Base-by-base conservation (phyloP, 1,284 basidiomycete species). In the Ganoderma sinense region DNA sequence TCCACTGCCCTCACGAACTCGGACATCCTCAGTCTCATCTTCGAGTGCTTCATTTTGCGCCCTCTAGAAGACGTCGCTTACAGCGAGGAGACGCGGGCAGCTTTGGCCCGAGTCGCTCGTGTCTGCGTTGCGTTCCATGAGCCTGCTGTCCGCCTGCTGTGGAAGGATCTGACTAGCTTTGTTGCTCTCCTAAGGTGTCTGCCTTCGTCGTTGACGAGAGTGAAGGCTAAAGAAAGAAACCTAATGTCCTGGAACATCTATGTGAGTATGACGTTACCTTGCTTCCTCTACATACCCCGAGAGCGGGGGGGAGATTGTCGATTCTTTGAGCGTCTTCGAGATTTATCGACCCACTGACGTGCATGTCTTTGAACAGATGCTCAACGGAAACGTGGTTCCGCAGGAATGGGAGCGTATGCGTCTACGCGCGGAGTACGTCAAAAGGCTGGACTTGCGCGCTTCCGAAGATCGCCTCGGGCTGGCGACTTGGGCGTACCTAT, bases 61-160 rank as follows among this genome's bases (percentile, higher is more conserved):
- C 36, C 36, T 39, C 36, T 39, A 39, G 36, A 39, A 39, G 36
- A 39, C 11, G 36, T 7, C 36, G 8, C 36, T 39, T 39, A 39
- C 36, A 39, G 8, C 36, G 11, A 39, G 36, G 36, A 39, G 36
- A 39, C 36, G 20, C 14, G 20, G 14, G 14, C 10, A 20, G 14
- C 14, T 8, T 31, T 59, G 56, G 56, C 56, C 5, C 33, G n/a
- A 39, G 56, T 33, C 10, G 56, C 56, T 59, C 56, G 31, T 20
- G 56, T 59, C 20, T 59, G 56, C n/a, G n/a, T 59, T 8, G 56
- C 56, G 18, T 59, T 59, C 56, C n/a, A 59, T 11, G 56, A 59
- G 13, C 56, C 56, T n/a, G 56, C 56, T 29, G 23, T n/a, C 8
- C 56, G 33, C n/a, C 8, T 39, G 3, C 33, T 59, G 23, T 59